Evolutionary conservation across 495 filamentous ascomycete genomes (phyloP).

Genomic region (Xylaria telfairii): DNA sequence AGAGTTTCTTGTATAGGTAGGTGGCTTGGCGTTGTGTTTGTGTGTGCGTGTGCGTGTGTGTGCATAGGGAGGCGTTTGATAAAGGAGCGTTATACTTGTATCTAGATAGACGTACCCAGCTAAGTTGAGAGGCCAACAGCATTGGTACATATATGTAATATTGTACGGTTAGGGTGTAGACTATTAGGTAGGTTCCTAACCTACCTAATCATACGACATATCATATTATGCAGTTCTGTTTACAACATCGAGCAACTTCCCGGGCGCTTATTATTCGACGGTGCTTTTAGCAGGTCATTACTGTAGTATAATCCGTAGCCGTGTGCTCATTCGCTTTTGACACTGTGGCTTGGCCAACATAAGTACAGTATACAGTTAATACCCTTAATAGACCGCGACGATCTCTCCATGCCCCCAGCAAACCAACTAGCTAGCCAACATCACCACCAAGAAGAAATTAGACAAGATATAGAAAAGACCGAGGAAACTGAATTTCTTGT

Average conservation of each 20-base stretch:
- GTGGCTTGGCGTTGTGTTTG: not conserved
- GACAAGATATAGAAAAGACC: not conserved
- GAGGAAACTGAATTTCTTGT: not conserved
- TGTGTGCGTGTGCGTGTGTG: not conserved
- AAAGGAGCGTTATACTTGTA: not conserved
- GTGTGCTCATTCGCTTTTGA: not conserved
- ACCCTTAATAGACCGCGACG: not conserved
- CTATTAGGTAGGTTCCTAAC: too few relatives aligned
- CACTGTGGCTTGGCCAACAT: not conserved
- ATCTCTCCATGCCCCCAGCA: not conserved
- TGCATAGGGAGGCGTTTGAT: conserved; percentile 9
- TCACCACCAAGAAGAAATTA: not conserved
- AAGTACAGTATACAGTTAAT: too few relatives aligned
- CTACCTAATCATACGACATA: not conserved
- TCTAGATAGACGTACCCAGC: not conserved
- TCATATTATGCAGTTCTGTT: too few relatives aligned
- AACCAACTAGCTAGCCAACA: not conserved
- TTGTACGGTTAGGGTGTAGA: not conserved
- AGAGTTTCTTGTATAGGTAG: conserved; percentile 67
- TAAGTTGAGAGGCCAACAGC: not conserved
- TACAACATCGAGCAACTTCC: too few relatives aligned
- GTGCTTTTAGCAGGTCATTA: too few relatives aligned
- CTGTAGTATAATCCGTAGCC: too few relatives aligned
- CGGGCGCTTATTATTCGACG: too few relatives aligned
- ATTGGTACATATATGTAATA: not conserved